Evolutionary conservation across 495 filamentous ascomycete genomes (phyloP).

Genomic region (Aspergillus mulundensis): DNA sequence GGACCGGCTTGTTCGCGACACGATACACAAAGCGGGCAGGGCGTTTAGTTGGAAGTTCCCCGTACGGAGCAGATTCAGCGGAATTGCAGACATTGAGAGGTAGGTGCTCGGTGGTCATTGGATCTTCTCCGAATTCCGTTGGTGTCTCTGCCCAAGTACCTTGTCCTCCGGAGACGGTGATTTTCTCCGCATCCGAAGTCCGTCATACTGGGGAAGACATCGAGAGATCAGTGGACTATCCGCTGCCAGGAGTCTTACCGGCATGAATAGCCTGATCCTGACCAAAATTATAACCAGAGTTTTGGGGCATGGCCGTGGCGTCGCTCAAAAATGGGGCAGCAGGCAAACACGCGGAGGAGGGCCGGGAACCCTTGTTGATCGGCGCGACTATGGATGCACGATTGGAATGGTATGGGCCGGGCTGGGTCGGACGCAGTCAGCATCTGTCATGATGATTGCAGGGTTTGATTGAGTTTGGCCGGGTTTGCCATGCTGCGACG

Average conservation of each 20-base stretch:
- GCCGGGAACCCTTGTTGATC: constrained; percentile 1
- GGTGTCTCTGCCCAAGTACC: not conserved
- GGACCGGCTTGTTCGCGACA: not conserved
- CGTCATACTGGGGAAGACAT: not conserved
- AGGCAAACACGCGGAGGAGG: not conserved
- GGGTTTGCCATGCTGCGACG: not conserved
- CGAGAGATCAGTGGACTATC: not conserved
- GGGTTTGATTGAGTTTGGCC: no score
- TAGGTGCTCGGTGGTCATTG: not conserved
- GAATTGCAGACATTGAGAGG: not conserved
- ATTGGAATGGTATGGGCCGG: not conserved
- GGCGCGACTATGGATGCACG: not conserved
- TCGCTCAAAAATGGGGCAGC: constrained; percentile 1
- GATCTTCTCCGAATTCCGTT: not conserved
- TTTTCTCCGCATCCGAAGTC: not conserved
- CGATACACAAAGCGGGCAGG: not conserved
- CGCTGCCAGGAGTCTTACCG: not conserved
- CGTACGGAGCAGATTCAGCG: no score
- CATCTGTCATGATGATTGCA: not conserved
- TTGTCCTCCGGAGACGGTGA: no score
- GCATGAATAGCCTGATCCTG: not conserved
- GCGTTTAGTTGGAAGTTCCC: not conserved
- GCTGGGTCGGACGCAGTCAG: not conserved
- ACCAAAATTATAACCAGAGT: not conserved
- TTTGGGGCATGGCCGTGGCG: not conserved